These are phyloP conservation scores for Saccharum spontaneum DNA, from an alignment of 176 grass and related monocot genomes.

Conservation along the genomic window DNA sequence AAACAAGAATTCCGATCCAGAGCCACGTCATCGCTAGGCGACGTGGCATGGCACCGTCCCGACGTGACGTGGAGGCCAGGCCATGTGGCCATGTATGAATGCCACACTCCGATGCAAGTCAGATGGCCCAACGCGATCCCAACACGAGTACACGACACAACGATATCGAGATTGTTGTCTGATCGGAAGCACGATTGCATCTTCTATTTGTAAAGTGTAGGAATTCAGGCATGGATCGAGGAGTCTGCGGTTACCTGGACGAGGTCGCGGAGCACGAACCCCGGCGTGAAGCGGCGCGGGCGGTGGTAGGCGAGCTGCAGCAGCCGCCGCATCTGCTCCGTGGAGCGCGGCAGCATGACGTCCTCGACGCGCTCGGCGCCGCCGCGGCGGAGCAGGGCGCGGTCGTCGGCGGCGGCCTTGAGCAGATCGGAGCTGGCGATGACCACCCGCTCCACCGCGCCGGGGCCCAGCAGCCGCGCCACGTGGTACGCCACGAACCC, in stretches of 20 bases:
- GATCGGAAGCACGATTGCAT: neutral
- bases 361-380: slow-evolving; percentile 46
- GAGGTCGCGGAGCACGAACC: slow-evolving; percentile 62
- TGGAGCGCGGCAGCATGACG: slow-evolving; percentile 55
- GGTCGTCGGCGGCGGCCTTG: slow-evolving; percentile 67
- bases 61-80: neutral
- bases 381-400: slow-evolving; percentile 43
- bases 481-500: slow-evolving; percentile 89
- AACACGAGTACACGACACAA: neutral
- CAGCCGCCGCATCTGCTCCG: slow-evolving; percentile 35
- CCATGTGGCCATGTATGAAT: neutral
- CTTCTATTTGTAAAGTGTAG: too few species aligned
- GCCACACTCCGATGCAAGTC: neutral
- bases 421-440: slow-evolving; percentile 88
- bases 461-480: slow-evolving; percentile 52
- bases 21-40: neutral
- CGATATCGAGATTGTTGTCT: neutral
- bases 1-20: neutral
- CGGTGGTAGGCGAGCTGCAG: slow-evolving; percentile 44
- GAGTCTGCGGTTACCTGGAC: slow-evolving; percentile 37
- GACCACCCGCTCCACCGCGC: slow-evolving; percentile 49
- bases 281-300: slow-evolving; percentile 48
- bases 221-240: neutral
- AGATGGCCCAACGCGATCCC: neutral
- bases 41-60: neutral